Conservation (phyloP, 129 eudicot genomes). For the Centella asiatica region DNA sequence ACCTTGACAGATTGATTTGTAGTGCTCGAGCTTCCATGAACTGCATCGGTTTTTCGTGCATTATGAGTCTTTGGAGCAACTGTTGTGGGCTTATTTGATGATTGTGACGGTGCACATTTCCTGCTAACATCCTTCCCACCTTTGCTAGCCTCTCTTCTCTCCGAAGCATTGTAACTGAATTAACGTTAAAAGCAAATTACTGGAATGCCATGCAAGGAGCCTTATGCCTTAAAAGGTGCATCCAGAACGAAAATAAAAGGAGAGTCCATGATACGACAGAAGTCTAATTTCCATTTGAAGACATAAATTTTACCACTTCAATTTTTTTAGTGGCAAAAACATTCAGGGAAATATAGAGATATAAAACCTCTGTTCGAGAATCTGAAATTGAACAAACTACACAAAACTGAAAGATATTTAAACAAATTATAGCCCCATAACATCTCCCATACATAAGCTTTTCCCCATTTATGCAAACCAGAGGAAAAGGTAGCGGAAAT, state of each 20-base stretch:
- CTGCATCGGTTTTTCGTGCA: slow-evolving; percentile 48
- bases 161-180: slow-evolving; percentile 72
- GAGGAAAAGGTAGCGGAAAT: too few relatives aligned
- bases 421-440: too few relatives aligned
- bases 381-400: too few relatives aligned
- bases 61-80: slow-evolving; percentile 40
- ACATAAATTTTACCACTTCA: neutral
- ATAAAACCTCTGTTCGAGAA: too few relatives aligned
- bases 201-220: neutral
- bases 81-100: slow-evolving; percentile 44
- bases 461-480: too few relatives aligned
- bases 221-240: neutral
- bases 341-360: neutral
- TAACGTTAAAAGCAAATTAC: slow-evolving; percentile 6
- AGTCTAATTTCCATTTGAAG: neutral
- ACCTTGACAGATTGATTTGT: slow-evolving; percentile 49
- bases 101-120: too few relatives aligned
- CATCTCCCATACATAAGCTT: too few relatives aligned
- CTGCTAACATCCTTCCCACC: slow-evolving; percentile 67
- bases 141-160: slow-evolving; percentile 81
- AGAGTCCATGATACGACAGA: slow-evolving; percentile 3
- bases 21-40: slow-evolving; percentile 27
- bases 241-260: slow-evolving; percentile 16
- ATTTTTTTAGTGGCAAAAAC: too few relatives aligned
- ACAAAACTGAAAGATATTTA: too few relatives aligned